phyloP scores from a whole-genome alignment of 441 rosid species.

The Capsella rubella region DNA sequence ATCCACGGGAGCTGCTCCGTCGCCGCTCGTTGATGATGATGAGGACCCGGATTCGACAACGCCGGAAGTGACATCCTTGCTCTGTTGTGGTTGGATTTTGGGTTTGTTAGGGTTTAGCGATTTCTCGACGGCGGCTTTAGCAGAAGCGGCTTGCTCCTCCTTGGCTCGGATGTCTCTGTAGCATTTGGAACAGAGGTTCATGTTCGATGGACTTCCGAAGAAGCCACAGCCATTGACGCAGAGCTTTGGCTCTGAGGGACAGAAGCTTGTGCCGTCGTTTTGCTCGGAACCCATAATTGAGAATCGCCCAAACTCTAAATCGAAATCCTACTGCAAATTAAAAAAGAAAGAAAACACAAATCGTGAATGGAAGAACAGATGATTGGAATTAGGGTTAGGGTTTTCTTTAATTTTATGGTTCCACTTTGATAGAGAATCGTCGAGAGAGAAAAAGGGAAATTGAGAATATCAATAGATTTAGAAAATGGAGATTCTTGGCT shows the following conservation, averaged over 20 bases:
- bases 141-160: slow-evolving; percentile 67
- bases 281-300: slow-evolving; percentile 77
- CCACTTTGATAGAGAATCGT: slow-evolving; percentile 15
- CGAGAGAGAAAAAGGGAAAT: slow-evolving; percentile 12
- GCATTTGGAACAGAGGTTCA: slow-evolving; percentile 90
- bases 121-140: slow-evolving; percentile 68
- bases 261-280: slow-evolving; percentile 68
- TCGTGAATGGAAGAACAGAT: slow-evolving; percentile 26
- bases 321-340: neutral
- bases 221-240: slow-evolving; percentile 88
- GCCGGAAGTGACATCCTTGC: neutral
- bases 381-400: slow-evolving; percentile 14
- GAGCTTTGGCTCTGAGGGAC: slow-evolving; percentile 66
- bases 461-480: slow-evolving; percentile 2
- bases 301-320: neutral
- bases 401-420: neutral
- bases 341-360: neutral
- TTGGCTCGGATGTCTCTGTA: slow-evolving; percentile 55
- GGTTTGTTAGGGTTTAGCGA: slow-evolving; percentile 55
- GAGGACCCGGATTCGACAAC: slow-evolving; percentile 19
- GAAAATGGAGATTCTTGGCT: slow-evolving; percentile 37
- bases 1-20: slow-evolving; percentile 13
- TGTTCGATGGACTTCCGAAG: slow-evolving; percentile 75
- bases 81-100: slow-evolving; percentile 37
- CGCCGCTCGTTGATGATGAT: slow-evolving; percentile 12